Evolutionary conservation across 805 yeast species (phyloP), one percentile per base, ranked within the genome.

Genomic region (Kurtzmaniella fragi): DNA sequence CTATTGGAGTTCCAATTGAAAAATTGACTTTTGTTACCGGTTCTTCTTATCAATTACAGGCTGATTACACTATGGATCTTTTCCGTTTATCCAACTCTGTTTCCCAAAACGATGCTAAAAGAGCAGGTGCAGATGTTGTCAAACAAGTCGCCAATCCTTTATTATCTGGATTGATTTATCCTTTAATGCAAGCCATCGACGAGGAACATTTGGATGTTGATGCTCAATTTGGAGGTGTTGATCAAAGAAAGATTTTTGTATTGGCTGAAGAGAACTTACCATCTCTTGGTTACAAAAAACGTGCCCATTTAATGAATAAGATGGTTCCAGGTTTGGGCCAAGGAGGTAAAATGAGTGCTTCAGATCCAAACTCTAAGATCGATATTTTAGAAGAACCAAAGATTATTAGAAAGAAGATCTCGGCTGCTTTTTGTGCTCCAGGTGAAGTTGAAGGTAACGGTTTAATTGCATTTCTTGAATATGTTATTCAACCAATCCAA

Each of bases 91-190:
- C 95, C 34, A 93, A 91, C 61, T 61, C 70, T 34, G 96, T 88
- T 23, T 81, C 95, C 17, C 96, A 87, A 67, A 90, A 91, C 59
- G 98, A 90, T 59, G 96, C 98, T 43, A 87, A 87, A 70, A 81
- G 99, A 63, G 99, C 99, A 2, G 99, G 99, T 61, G 98, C 99
- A 9, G 99, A 93, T 64, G 99, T 93, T 40, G 99, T 93, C 46
- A 93, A 93, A 61, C 99, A 93, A 70, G 97, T 90, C 34, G 80
- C 87, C 28, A 90, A 90, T 64, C 99, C 99, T 30, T 75, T 89
- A 49, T 76, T 93, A 43, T 80, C 91, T 31, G 99, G 99, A 7
- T 77, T 93, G 61, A 88, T 93, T 51, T 93, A 93, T 66, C 99
- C 99, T 40, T 77, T 95, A 58, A 93, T 93, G 99, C 99, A 93